A percentile compares a stretch with the other conserved stretches of the same genome.
Evolutionary conservation across 2,329 filamentous ascomycete genomes (phyloP).

Genomic region (Aspergillus versicolor): DNA sequence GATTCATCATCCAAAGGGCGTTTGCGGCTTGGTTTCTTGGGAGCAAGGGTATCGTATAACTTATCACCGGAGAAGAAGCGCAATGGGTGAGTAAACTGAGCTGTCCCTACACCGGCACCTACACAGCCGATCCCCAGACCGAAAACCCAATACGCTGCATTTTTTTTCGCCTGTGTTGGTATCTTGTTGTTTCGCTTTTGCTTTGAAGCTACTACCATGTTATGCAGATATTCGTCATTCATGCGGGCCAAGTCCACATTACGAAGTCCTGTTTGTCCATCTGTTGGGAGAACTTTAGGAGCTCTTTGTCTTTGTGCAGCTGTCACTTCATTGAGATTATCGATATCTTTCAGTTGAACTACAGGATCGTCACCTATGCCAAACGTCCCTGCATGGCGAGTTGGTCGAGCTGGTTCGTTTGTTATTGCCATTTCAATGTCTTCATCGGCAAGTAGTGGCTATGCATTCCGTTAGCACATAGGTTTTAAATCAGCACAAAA

Average conservation of each 20-base stretch:
- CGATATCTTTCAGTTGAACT: neutral
- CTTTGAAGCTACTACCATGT: slow-evolving; percentile 55
- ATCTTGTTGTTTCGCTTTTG: slow-evolving; percentile 47
- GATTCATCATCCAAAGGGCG: slow-evolving; percentile 27
- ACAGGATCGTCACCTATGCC: neutral
- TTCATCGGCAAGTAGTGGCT: slow-evolving; percentile 30
- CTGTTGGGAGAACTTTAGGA: slow-evolving; percentile 46
- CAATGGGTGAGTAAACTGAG: slow-evolving; percentile 51
- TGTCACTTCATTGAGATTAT: slow-evolving; percentile 15
- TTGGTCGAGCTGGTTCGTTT: neutral
- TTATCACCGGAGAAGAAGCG: slow-evolving; percentile 58
- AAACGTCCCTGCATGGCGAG: neutral
- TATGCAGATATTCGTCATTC: slow-evolving; percentile 58
- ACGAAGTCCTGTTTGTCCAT: slow-evolving; percentile 52
- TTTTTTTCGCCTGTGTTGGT: slow-evolving; percentile 56
- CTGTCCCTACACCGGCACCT: slow-evolving; percentile 46
- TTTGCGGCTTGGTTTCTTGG: slow-evolving; percentile 28
- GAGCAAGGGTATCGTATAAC: slow-evolving; percentile 52
- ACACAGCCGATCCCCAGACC: slow-evolving; percentile 57
- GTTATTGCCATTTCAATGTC: slow-evolving; percentile 24
- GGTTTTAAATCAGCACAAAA: neutral
- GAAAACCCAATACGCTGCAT: slow-evolving; percentile 62
- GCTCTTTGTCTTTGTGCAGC: slow-evolving; percentile 30
- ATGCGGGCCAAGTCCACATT: slow-evolving; percentile 58
- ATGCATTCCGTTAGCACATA: neutral